A percentile compares a stretch with the other conserved stretches of the same genome.
Evolutionary conservation across 495 filamentous ascomycete species (phyloP).

Genomic region (Niebla homalea): DNA sequence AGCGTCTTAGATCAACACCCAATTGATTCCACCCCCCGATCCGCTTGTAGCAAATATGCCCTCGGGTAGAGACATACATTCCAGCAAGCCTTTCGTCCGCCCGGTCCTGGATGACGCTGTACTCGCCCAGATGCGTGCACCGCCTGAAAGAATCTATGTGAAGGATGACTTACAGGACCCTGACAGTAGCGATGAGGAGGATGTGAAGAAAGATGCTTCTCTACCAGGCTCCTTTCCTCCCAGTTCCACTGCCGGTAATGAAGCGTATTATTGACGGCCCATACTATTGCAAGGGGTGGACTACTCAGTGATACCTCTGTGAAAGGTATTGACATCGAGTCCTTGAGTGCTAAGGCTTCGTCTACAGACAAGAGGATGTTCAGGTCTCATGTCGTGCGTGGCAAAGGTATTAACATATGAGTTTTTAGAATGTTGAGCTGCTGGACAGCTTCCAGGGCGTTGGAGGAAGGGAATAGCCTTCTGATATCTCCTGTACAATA

Average conservation of each 20-base stretch:
- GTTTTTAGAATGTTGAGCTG: too few relatives aligned
- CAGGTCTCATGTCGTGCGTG: too few relatives aligned
- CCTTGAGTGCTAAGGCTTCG: too few relatives aligned
- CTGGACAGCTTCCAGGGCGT: too few relatives aligned
- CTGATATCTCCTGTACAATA: too few relatives aligned
- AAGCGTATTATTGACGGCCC: constrained; percentile 27
- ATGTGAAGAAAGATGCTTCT: constrained; percentile 32
- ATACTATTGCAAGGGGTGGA: neutral
- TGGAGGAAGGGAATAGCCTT: too few relatives aligned
- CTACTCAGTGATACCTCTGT: too few relatives aligned
- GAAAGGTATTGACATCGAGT: too few relatives aligned
- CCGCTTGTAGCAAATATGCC: constrained; percentile 65
- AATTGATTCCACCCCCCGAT: constrained; percentile 55
- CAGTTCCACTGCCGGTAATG: constrained; percentile 16
- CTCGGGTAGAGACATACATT: constrained; percentile 76
- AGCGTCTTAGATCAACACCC: constrained; percentile 57
- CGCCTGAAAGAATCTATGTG: constrained; percentile 27
- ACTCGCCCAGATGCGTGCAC: constrained; percentile 36
- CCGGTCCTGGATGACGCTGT: constrained; percentile 42
- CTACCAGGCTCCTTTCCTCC: constrained; percentile 33
- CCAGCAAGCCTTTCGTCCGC: constrained; percentile 43
- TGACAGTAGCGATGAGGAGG: constrained; percentile 20
- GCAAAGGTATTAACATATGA: too few relatives aligned
- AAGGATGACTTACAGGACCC: constrained; percentile 12
- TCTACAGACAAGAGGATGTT: too few relatives aligned